Base-by-base conservation (phyloP, 768 basidiomycete species). In the Rhodotorula paludigena region DNA sequence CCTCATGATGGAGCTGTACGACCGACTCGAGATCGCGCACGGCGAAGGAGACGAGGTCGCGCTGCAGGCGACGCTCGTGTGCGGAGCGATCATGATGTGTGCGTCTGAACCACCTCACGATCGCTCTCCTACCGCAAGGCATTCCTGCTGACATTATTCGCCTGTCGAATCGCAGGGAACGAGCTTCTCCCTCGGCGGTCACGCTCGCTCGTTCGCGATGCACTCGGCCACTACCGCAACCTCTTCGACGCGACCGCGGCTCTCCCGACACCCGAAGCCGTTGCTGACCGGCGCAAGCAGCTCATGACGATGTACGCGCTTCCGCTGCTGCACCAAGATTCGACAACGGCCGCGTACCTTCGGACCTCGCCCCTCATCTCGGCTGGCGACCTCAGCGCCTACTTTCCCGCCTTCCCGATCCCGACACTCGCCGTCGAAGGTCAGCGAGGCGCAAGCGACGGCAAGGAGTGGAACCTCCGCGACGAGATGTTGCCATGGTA, bases 171-270 rank as follows among this genome's bases (percentile, higher is more conserved):
- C 28, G 21, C 54, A 67, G 66, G 54, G 54, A 55, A 67, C 55
- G 60, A 61, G 23, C 33, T 42, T 20, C 3, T 35, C 12, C 66
- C 55, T 5, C 35, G 42, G 5, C 30, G 54, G n/a, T 57, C 66
- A n/a, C 42, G 66, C 55, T 38, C 48, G 5, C 36, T 56, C n/a
- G 38, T 67, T 28, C 66, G 66, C 14, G 21, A 9, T 25, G 42
- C 55, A 1, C 23, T 67, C 18, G 55, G 48, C 16, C 32, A 52
- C 11, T 67, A 52, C 49, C 41, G 42, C 2, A 60, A 67, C 54
- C 54, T 67, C 5, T 12, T 57, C 55, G 66, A 67, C n/a, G 20
- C 47, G 5, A 33, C 55, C 2, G 9, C 23, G n/a, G 36, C n/a
- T 2, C 23, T 25, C 11, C 25, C 20, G 23, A 1, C 55, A 2